Conservation (phyloP, 1,284 basidiomycete genomes). For the Malassezia cuniculi region DNA sequence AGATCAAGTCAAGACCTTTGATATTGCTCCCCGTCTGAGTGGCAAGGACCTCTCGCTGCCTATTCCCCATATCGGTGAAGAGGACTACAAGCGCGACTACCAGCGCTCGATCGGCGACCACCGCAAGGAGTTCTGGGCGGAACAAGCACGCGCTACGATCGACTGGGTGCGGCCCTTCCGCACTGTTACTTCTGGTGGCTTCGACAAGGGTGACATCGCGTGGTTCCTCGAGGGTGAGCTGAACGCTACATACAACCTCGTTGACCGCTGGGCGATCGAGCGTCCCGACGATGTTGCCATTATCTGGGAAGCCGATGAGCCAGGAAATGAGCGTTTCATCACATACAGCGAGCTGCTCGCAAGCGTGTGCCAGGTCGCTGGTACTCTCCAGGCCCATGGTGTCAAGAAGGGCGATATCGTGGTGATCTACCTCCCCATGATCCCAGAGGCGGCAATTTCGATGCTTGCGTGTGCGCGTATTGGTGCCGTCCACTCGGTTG, state of each 20-base stretch:
- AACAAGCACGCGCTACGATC: conserved; percentile 58
- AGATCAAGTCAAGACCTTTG: too few species aligned
- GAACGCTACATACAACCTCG: conserved; percentile 84
- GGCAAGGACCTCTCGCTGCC: conserved; percentile 2
- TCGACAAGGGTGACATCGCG: conserved; percentile 72
- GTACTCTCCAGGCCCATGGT: conserved; percentile 77
- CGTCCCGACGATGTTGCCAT: conserved; percentile 85
- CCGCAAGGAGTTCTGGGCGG: conserved; percentile 6
- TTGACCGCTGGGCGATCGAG: conserved; percentile 87
- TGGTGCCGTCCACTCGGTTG: conserved; percentile 93
- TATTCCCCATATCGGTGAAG: conserved; percentile 8
- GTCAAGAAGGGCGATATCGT: conserved; percentile 82
- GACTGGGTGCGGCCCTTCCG: conserved; percentile 86
- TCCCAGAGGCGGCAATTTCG: conserved; percentile 66
- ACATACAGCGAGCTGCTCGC: conserved; percentile 65
- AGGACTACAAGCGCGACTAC: conserved; percentile 3
- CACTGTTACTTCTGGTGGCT: conserved; percentile 71
- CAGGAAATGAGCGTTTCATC: conserved; percentile 63
- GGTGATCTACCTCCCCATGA: conserved; percentile 53
- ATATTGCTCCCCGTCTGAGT: conserved; percentile 10
- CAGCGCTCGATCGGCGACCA: conserved; percentile 2
- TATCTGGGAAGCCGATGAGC: conserved; percentile 97
- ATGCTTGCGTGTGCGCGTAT: conserved; percentile 96
- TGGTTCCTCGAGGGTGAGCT: conserved; percentile 60
- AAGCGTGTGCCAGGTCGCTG: conserved; percentile 74